A percentile compares a stretch with the other conserved stretches of the same genome.
Conservation (phyloP, 345 rosid species). For the Excoecaria cochinchinensis region DNA sequence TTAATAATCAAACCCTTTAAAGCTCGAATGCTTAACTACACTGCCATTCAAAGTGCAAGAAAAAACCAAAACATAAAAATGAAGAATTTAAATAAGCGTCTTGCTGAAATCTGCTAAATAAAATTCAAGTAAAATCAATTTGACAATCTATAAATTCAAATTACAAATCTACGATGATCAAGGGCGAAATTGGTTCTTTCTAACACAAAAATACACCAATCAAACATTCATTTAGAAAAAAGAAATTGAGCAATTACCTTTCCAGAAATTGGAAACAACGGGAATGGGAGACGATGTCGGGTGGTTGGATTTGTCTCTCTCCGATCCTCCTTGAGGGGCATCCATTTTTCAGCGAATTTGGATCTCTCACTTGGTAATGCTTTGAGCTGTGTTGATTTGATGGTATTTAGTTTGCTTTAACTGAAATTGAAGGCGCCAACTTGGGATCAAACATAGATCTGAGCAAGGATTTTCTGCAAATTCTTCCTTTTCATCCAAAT, state of each 20-base stretch:
- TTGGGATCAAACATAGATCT: background rate
- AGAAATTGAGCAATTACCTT: conserved; percentile 44
- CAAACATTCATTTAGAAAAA: background rate
- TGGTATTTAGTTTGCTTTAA: background rate
- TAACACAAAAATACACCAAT: background rate
- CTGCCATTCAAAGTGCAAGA: background rate
- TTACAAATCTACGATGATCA: background rate
- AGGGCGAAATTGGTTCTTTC: background rate
- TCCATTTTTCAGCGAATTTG: conserved; percentile 48
- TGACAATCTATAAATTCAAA: background rate
- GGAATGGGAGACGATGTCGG: conserved; percentile 69
- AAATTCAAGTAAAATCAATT: background rate
- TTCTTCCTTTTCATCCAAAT: no score
- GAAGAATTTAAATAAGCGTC: background rate
- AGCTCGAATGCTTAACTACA: background rate
- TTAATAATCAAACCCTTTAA: background rate
- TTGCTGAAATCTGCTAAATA: background rate
- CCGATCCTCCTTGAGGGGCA: conserved; percentile 64
- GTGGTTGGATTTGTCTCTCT: conserved; percentile 56
- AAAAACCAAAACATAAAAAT: background rate
- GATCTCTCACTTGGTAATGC: background rate
- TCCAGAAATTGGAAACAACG: conserved; percentile 84
- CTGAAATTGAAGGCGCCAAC: background rate
- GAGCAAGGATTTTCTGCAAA: background rate
- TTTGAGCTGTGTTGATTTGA: background rate